phyloP scores from a whole-genome alignment of 2,329 filamentous ascomycete genomes.

The Zelopaecilomyces penicillatus region DNA sequence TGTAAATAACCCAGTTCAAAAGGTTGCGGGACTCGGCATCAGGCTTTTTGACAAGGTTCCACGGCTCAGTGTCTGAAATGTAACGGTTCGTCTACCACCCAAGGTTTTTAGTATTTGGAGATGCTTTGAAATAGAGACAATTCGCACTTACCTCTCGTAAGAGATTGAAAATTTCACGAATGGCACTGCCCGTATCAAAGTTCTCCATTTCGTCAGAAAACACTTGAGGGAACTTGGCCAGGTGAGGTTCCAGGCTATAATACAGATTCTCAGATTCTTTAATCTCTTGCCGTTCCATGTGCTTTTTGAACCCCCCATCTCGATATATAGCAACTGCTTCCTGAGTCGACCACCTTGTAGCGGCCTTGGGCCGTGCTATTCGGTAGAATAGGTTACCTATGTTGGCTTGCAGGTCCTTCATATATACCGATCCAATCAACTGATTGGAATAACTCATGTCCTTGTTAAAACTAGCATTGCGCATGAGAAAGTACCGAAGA shows the following conservation, averaged over 20 bases:
- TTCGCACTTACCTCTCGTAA: conserved; percentile 45
- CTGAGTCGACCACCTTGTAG: conserved; percentile 51
- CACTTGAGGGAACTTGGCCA: conserved; percentile 11
- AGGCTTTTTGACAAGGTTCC: conserved; percentile 44
- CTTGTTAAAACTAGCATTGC: conserved; percentile 65
- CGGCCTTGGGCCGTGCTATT: conserved; percentile 53
- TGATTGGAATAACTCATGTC: conserved; percentile 83
- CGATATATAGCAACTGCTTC: conserved; percentile 40
- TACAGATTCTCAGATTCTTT: conserved; percentile 7
- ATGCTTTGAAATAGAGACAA: neutral
- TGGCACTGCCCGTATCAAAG: conserved; percentile 55
- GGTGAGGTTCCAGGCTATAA: conserved; percentile 18
- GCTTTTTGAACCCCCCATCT: conserved; percentile 16
- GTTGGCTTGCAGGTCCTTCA: conserved; percentile 66
- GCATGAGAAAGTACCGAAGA: conserved; percentile 81
- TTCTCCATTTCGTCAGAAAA: conserved; percentile 51
- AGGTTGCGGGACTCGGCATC: conserved; percentile 26
- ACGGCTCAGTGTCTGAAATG: conserved; percentile 58
- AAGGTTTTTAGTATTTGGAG: conserved; percentile 8
- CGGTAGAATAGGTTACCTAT: conserved; percentile 75
- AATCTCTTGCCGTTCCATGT: neutral
- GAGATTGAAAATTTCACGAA: conserved; percentile 55
- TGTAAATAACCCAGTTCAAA: conserved; percentile 57
- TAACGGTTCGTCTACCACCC: conserved; percentile 30
- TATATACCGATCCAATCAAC: conserved; percentile 66